Conservation (phyloP, 345 rosid genomes). For the Ceriops decandra region DNA sequence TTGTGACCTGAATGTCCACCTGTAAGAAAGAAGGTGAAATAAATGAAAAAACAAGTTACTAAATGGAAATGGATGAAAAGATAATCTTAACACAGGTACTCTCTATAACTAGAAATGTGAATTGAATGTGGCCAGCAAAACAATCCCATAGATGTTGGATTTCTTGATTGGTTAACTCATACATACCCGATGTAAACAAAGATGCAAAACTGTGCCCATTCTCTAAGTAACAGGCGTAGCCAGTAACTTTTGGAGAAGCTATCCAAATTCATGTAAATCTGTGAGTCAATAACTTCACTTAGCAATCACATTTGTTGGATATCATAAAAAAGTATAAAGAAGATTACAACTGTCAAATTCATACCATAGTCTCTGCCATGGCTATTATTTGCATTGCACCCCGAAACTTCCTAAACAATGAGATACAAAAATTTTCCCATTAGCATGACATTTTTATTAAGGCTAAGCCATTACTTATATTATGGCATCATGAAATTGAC, state of each 20-base stretch:
- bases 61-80: neutral
- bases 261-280: slow-evolving; percentile 74
- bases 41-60: slow-evolving; percentile 5
- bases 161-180: neutral
- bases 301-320: neutral
- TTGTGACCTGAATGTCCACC: slow-evolving; percentile 95
- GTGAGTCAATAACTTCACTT: slow-evolving; percentile 6
- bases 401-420: slow-evolving; percentile 73
- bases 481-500: neutral
- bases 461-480: neutral
- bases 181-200: slow-evolving; percentile 80
- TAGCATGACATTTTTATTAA: neutral
- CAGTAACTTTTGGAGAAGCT: slow-evolving; percentile 68
- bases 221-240: slow-evolving; percentile 74
- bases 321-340: neutral
- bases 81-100: neutral
- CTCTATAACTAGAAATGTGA: neutral
- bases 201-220: slow-evolving; percentile 87
- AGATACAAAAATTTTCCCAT: neutral
- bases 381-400: slow-evolving; percentile 88
- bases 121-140: neutral
- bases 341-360: slow-evolving; percentile 14
- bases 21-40: slow-evolving; percentile 16
- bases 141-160: neutral
- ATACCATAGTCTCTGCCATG: slow-evolving; percentile 77